Evolutionary conservation across 2,329 filamentous ascomycete species (phyloP).

Genomic region (Dryadomyces sulphureus): DNA sequence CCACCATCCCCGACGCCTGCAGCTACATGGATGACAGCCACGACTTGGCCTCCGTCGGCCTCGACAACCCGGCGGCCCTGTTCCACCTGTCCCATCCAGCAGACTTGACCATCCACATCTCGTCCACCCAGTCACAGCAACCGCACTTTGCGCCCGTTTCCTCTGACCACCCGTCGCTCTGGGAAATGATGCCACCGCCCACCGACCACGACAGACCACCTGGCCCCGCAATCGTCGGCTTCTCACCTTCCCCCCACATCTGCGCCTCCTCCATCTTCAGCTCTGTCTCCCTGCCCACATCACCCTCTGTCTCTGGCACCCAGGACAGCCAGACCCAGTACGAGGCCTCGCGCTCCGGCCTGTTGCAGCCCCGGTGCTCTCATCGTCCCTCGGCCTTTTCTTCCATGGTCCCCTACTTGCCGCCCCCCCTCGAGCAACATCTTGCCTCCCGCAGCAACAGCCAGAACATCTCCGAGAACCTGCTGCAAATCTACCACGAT

Average conservation of each 20-base stretch:
- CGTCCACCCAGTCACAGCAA: background rate
- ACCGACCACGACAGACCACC: background rate
- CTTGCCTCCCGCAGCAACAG: conserved; percentile 17
- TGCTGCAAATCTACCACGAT: conserved; percentile 37
- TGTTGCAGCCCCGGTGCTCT: background rate
- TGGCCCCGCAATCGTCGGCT: background rate
- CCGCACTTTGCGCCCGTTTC: background rate
- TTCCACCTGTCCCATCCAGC: background rate
- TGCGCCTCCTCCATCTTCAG: background rate
- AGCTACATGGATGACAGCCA: background rate
- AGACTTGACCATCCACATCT: background rate
- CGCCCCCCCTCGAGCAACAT: background rate
- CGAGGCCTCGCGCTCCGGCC: background rate
- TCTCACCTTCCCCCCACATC: background rate
- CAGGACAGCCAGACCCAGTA: background rate
- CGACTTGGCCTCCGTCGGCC: background rate
- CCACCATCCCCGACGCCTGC: background rate
- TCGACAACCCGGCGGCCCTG: background rate
- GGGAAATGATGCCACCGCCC: background rate
- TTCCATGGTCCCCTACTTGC: background rate
- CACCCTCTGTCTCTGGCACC: background rate
- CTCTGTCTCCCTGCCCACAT: background rate
- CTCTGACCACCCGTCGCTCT: background rate
- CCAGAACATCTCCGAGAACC: conserved; percentile 24
- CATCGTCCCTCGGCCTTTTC: background rate